A percentile compares a stretch with the other conserved stretches of the same genome.
Evolutionary conservation across 805 yeast species (phyloP).

Genomic region (Hanseniaspora jakobsenii): DNA sequence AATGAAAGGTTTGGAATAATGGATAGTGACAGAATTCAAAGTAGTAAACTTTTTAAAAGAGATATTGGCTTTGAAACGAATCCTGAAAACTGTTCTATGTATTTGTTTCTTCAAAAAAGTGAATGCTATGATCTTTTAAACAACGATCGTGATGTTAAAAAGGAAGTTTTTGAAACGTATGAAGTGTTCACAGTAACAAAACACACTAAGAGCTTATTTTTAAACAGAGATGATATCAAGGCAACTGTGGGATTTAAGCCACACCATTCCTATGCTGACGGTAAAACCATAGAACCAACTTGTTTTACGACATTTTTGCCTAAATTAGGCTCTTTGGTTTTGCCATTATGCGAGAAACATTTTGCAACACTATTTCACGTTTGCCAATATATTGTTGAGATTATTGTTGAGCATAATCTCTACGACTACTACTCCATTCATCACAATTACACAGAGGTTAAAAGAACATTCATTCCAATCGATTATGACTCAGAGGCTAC

Average conservation of each 20-base stretch:
- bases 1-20: constrained; percentile 35
- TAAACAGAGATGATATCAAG: constrained; percentile 20
- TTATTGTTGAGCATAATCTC: constrained; percentile 40
- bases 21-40: constrained; percentile 32
- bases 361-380: constrained; percentile 31
- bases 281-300: constrained; percentile 34
- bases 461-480: constrained; percentile 22
- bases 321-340: constrained; percentile 18
- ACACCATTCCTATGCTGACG: constrained; percentile 15
- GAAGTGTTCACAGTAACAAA: not conserved
- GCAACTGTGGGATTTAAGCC: constrained; percentile 32
- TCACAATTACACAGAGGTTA: constrained; percentile 30
- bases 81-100: constrained; percentile 22
- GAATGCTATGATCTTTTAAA: constrained; percentile 19
- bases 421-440: constrained; percentile 34
- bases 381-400: constrained; percentile 25
- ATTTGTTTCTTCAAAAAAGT: constrained; percentile 18
- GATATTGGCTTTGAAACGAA: constrained; percentile 25
- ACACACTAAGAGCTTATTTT: not conserved
- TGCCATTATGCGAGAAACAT: constrained; percentile 17
- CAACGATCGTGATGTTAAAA: constrained; percentile 16
- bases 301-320: constrained; percentile 38
- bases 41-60: constrained; percentile 16
- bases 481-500: constrained; percentile 20
- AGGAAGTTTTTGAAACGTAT: constrained; percentile 1